A percentile compares a stretch with the other conserved stretches of the same genome.
Evolutionary conservation across 495 filamentous ascomycete species (phyloP).

Genomic region (Penicillium alfredii): DNA sequence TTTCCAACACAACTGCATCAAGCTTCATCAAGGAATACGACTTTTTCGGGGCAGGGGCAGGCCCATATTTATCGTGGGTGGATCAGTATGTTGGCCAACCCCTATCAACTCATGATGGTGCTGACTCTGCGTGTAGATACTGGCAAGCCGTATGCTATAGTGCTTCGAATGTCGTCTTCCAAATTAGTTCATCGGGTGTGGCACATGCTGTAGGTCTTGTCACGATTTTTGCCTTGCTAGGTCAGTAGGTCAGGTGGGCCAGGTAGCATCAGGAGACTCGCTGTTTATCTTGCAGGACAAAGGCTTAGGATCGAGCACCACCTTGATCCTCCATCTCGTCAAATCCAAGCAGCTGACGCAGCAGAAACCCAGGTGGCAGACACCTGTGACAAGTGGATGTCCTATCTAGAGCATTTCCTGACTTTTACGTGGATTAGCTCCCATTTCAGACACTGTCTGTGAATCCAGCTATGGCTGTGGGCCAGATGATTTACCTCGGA

Average conservation of each 20-base stretch:
- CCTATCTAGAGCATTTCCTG: constrained; percentile 4
- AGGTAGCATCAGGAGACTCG: no score
- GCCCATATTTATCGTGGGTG: constrained; percentile 28
- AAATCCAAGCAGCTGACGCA: constrained; percentile 8
- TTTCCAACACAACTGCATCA: constrained; percentile 4
- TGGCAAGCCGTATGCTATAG: constrained; percentile 29
- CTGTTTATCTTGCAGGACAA: constrained; percentile 22
- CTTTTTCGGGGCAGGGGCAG: constrained; percentile 16
- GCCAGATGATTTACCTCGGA: constrained; percentile 4
- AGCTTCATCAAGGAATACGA: constrained; percentile 2
- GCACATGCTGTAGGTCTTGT: constrained; percentile 33
- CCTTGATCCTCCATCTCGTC: constrained; percentile 10
- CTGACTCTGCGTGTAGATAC: constrained; percentile 13
- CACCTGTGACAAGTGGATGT: neutral
- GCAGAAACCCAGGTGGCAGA: constrained; percentile 9
- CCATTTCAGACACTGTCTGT: no score
- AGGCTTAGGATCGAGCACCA: constrained; percentile 22
- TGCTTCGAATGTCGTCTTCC: constrained; percentile 28
- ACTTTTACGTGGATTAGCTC: no score
- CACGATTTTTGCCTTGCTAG: constrained; percentile 29
- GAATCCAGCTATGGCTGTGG: no score
- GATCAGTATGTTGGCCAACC: constrained; percentile 22
- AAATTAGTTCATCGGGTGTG: constrained; percentile 23
- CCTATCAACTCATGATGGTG: no score
- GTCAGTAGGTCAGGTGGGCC: no score